Evolutionary conservation across 2,329 filamentous ascomycete species (phyloP), one percentile per base, ranked within the genome.

Genomic region (Lecanicillium sp.): DNA sequence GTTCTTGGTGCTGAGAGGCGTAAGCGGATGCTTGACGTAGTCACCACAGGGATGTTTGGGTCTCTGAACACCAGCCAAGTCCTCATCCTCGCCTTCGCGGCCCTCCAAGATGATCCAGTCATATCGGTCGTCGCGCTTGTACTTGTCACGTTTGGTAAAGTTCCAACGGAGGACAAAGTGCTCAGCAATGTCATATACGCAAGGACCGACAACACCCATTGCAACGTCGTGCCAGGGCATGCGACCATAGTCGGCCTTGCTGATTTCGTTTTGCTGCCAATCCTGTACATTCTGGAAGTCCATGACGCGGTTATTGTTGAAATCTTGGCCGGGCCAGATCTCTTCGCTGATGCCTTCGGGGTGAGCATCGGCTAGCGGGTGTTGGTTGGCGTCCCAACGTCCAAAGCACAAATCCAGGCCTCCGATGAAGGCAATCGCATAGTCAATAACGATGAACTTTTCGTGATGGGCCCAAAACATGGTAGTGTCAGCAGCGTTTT

Each of bases 191-290:
- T 96, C 90, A 55, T 90, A 88, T 9, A 95, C 85, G 47, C 81
- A 85, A 14, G 89, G 86, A 0, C 92, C 90, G 42, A 92, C 75
- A n/a, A 95, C 51, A 11, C 83, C 88, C 84, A 96, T 94, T 9
- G 85, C 74, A 3, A 95, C 88, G 57, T 98, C 92, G 55, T 96
- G 89, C 92, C 92, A 98, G 0, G 90, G 90, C 92, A 98, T 96
- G 20, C 92, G 82, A 7, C 89, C 89, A 51, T 82, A 94, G 35
- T 95, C 86, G 3, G 83, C 80, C 62, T 96, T 96, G 59, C 80
- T 87, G 13, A 96, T 68, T 57, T 95, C 87, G 48, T 98, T 96
- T 35, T 83, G 77, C 59, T 92, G 87, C 90, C 90, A 96, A 54
- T 95, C 83, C 20, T 85, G 60, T 2, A 96, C 92, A 22, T 82